A percentile compares a stretch with the other conserved stretches of the same genome.
Conservation (phyloP, 176 grass and related monocot genomes). For the Zoysia pacifica region DNA sequence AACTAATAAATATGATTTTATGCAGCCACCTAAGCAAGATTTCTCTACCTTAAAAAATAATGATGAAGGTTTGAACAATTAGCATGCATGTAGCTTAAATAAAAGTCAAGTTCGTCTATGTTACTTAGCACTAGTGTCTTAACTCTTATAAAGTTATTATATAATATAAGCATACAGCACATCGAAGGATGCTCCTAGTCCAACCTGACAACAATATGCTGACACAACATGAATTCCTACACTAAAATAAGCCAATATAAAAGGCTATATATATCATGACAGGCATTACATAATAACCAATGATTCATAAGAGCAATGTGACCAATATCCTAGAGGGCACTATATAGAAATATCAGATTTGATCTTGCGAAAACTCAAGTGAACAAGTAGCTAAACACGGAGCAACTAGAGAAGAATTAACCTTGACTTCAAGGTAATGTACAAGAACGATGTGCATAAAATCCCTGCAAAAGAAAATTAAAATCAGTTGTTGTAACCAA, state of each 20-base stretch:
- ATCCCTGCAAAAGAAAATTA: conserved; percentile 64
- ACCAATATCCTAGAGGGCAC: background rate
- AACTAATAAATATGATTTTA: conserved; percentile 23
- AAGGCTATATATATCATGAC: background rate
- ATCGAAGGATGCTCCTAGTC: background rate
- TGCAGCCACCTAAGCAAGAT: background rate
- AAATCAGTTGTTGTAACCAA: background rate
- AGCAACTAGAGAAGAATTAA: conserved; percentile 37
- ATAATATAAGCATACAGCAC: background rate
- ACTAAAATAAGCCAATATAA: background rate
- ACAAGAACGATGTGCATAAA: conserved; percentile 99
- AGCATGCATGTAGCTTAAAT: conserved; percentile 5
- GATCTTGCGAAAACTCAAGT: conserved; percentile 16
- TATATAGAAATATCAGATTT: conserved; percentile 7
- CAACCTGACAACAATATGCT: background rate
- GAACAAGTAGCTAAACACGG: conserved; percentile 24
- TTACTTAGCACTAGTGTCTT: conserved; percentile 6
- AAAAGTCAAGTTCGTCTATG: background rate
- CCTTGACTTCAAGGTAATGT: conserved; percentile 98
- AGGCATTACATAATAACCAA: conserved; percentile 7
- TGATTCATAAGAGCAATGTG: background rate
- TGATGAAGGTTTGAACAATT: background rate
- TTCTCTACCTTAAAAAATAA: conserved; percentile 16
- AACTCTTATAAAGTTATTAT: background rate
- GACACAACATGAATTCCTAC: background rate